Evolutionary conservation across 192 early-diverging fungal genomes (phyloP).

Genomic region (Allomyces arbusculus): DNA sequence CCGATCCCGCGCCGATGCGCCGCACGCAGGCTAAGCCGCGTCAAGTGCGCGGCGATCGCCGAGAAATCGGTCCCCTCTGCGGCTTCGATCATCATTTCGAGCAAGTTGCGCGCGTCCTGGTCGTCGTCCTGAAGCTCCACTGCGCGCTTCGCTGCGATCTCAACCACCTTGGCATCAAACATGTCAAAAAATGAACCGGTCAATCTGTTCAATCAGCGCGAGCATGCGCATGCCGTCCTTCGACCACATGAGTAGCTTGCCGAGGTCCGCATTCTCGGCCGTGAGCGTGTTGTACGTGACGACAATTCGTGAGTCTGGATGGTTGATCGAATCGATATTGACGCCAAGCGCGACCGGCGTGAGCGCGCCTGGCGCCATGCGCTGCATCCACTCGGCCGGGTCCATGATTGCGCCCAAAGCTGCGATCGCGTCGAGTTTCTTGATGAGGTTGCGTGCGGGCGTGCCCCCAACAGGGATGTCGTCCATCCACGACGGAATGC

Average conservation of each 20-base stretch:
- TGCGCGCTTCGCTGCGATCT: neutral
- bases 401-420: neutral
- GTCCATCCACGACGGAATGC: slow-evolving; percentile 23
- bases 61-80: neutral
- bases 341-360: neutral
- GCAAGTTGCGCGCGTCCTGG: neutral
- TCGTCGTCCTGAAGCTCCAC: neutral
- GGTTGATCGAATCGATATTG: neutral
- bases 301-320: neutral
- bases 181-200: neutral
- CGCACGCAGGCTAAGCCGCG: too few relatives aligned
- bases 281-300: neutral
- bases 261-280: neutral
- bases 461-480: slow-evolving; percentile 6
- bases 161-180: neutral
- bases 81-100: neutral
- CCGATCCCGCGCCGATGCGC: too few relatives aligned
- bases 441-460: slow-evolving; percentile 7
- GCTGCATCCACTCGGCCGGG: neutral
- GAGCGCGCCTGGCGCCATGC: neutral
- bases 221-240: neutral
- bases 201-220: neutral
- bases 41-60: too few relatives aligned
- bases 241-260: neutral
- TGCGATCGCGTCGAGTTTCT: slow-evolving; percentile 6